Percentiles rank a stretch among this genome's conserved stretches.
Conservation (phyloP, 805 yeast genomes). For the Kluyveromyces nonfermentans region DNA sequence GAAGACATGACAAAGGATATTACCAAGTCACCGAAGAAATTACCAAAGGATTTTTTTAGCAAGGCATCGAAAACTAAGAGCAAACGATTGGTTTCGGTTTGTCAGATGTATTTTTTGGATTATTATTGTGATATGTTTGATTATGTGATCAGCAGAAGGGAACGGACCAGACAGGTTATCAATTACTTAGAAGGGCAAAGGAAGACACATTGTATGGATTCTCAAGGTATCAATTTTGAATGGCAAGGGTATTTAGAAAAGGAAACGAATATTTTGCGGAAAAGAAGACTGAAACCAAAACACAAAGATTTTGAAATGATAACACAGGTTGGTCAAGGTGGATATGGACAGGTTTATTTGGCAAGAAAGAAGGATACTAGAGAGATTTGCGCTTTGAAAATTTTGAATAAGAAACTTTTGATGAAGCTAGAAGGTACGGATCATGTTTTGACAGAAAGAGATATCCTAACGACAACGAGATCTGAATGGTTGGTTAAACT, state of each 20-base stretch:
- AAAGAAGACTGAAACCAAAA: slow-evolving; percentile 83
- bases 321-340: slow-evolving; percentile 99
- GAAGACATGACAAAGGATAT: slow-evolving; percentile 17
- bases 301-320: slow-evolving; percentile 93
- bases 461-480: slow-evolving; percentile 89
- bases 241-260: slow-evolving; percentile 78
- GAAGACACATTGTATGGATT: slow-evolving; percentile 11
- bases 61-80: slow-evolving; percentile 68
- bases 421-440: slow-evolving; percentile 89
- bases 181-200: slow-evolving; percentile 36
- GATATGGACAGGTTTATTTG: slow-evolving; percentile 96
- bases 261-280: slow-evolving; percentile 77
- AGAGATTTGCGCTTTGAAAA: slow-evolving; percentile 92
- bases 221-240: slow-evolving; percentile 37
- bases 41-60: slow-evolving; percentile 39
- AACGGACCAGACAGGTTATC: slow-evolving; percentile 66
- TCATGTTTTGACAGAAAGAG: slow-evolving; percentile 93
- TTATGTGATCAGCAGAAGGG: slow-evolving; percentile 79
- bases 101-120: slow-evolving; percentile 89
- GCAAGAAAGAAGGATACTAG: slow-evolving; percentile 90
- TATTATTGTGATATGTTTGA: slow-evolving; percentile 94
- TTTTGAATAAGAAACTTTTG: slow-evolving; percentile 76
- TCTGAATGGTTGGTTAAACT: slow-evolving; percentile 94
- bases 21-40: slow-evolving; percentile 28
- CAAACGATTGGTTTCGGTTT: slow-evolving; percentile 77